These are phyloP conservation scores for Sclerotiophoma versabilis DNA, from an alignment of 2,329 filamentous ascomycete genomes.

Conservation along the genomic window DNA sequence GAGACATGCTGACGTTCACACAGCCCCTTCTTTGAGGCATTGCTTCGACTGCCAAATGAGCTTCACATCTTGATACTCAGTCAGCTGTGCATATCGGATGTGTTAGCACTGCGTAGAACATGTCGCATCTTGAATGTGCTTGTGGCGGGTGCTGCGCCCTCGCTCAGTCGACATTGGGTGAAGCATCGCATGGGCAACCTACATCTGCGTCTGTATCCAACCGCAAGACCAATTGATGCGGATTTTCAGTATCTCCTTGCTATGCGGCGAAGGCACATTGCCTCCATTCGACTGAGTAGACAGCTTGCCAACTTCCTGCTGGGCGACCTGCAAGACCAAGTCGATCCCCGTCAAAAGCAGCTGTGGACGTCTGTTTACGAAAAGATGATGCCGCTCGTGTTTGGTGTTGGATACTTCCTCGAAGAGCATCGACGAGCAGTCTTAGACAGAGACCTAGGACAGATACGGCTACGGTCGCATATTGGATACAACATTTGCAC, in stretches of 20 bases:
- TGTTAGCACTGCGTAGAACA: constrained; percentile 41
- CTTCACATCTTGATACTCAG: constrained; percentile 45
- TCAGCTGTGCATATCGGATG: constrained; percentile 43
- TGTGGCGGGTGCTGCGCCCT: constrained; percentile 40
- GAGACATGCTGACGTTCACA: constrained; percentile 5
- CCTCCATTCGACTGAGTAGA: constrained; percentile 44
- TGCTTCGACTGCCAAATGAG: constrained; percentile 46
- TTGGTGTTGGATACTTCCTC: constrained; percentile 48
- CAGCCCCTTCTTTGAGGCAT: constrained; percentile 41
- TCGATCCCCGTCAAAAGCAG: constrained; percentile 38
- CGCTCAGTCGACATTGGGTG: constrained; percentile 47
- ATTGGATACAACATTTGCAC: constrained; percentile 47
- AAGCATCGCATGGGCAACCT: constrained; percentile 43
- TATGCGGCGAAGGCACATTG: constrained; percentile 46
- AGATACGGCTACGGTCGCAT: constrained; percentile 41
- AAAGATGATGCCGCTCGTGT: constrained; percentile 47
- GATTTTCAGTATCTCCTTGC: constrained; percentile 45
- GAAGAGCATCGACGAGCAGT: constrained; percentile 44
- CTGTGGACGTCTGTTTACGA: constrained; percentile 48
- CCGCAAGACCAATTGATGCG: constrained; percentile 38
- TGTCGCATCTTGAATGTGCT: constrained; percentile 43
- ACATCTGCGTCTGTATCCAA: constrained; percentile 45
- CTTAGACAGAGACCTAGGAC: constrained; percentile 43
- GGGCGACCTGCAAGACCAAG: constrained; percentile 37
- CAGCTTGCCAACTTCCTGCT: constrained; percentile 44